Conservation (phyloP, 2,329 filamentous ascomycete genomes). For the Xylaria sp. region DNA sequence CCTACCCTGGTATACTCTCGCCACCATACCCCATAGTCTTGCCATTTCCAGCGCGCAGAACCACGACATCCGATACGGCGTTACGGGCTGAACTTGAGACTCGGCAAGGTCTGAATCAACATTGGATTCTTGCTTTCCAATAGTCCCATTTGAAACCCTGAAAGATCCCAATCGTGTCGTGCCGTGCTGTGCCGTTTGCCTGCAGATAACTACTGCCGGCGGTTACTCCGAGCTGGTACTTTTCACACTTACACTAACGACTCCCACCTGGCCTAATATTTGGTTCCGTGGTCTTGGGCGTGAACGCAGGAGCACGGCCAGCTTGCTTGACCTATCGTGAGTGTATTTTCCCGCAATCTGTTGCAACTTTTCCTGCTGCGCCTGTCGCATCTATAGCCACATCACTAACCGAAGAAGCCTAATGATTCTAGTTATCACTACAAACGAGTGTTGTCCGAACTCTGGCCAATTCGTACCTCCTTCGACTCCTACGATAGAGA, state of each 20-base stretch:
- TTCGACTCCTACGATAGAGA: slow-evolving; percentile 31
- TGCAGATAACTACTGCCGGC: slow-evolving; percentile 9
- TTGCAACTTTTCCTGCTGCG: slow-evolving; percentile 3
- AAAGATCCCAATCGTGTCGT: slow-evolving; percentile 8
- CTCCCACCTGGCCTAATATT: neutral
- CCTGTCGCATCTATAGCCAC: slow-evolving; percentile 21
- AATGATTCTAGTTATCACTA: slow-evolving; percentile 34
- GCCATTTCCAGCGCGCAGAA: slow-evolving; percentile 19
- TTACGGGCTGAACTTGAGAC: slow-evolving; percentile 19
- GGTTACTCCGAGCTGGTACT: slow-evolving; percentile 1
- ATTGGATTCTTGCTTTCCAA: slow-evolving; percentile 17
- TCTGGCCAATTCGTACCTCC: slow-evolving; percentile 32
- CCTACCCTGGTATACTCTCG: slow-evolving; percentile 6
- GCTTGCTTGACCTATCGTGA: slow-evolving; percentile 27
- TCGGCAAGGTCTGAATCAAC: slow-evolving; percentile 10
- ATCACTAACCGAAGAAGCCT: slow-evolving; percentile 38
- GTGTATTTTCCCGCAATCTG: slow-evolving; percentile 20
- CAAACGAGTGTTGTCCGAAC: slow-evolving; percentile 36
- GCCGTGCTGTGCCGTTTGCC: slow-evolving; percentile 23
- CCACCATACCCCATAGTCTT: slow-evolving; percentile 6
- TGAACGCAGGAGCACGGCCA: slow-evolving; percentile 2
- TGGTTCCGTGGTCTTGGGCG: slow-evolving; percentile 1
- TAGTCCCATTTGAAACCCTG: slow-evolving; percentile 16
- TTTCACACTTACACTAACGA: slow-evolving; percentile 2
- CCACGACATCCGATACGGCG: slow-evolving; percentile 8